Conservation (phyloP, 352 stramenopile genomes). For the Globisporangium barbulae region DNA sequence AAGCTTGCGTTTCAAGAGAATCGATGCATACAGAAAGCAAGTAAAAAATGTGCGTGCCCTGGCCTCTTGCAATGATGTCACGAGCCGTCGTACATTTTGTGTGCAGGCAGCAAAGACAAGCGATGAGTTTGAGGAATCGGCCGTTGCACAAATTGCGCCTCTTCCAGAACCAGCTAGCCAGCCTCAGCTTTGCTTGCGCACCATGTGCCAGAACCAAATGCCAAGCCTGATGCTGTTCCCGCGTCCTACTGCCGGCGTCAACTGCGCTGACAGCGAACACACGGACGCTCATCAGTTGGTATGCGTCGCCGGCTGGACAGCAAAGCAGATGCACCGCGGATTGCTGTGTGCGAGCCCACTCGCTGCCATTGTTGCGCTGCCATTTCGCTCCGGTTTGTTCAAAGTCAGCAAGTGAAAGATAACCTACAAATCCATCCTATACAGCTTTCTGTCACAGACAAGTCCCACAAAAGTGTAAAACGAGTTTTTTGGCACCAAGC, state of each 20-base stretch:
- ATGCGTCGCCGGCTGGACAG: neutral
- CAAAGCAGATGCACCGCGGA: neutral
- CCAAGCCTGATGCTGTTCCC: neutral
- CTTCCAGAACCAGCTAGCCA: neutral
- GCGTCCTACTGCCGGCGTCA: neutral
- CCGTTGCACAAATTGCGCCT: too few relatives aligned
- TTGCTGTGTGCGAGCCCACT: neutral
- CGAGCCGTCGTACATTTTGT: neutral
- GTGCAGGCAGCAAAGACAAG: neutral
- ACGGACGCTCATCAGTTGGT: neutral
- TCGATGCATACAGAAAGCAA: conserved; percentile 4
- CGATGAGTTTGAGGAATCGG: neutral
- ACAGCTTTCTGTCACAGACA: neutral
- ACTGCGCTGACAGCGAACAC: neutral
- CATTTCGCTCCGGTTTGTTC: neutral
- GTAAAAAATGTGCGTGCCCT: neutral
- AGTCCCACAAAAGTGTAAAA: neutral
- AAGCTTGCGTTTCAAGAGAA: neutral
- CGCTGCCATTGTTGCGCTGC: neutral
- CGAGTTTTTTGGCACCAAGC: neutral
- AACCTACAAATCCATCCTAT: neutral
- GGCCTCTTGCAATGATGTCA: conserved; percentile 5
- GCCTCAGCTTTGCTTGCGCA: neutral
- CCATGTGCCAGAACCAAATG: neutral
- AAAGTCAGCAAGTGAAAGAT: neutral